Conservation (phyloP, 2,329 filamentous ascomycete genomes). For the Sclerotinia borealis region DNA sequence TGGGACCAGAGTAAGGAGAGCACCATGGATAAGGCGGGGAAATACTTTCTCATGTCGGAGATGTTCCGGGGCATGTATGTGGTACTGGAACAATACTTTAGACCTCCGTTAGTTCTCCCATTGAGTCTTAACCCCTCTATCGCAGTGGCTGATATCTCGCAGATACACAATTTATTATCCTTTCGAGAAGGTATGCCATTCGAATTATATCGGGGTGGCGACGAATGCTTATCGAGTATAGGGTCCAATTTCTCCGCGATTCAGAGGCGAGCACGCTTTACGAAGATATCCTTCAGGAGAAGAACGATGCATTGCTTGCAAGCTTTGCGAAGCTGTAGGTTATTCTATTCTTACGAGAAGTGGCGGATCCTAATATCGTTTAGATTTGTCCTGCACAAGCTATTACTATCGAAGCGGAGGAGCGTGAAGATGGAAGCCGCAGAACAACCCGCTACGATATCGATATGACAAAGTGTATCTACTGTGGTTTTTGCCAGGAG, state of each 20-base stretch:
- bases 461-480: constrained; percentile 99
- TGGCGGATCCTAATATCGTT: constrained; percentile 15
- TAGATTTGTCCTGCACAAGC: constrained; percentile 92
- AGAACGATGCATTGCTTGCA: constrained; percentile 99
- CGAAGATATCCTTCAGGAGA: constrained; percentile 95
- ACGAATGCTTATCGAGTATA: constrained; percentile 32
- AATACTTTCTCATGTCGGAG: constrained; percentile 93
- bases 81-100: constrained; percentile 94
- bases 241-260: constrained; percentile 94
- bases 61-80: constrained; percentile 98
- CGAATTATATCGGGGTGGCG: neutral
- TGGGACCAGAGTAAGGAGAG: constrained; percentile 79
- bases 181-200: constrained; percentile 72
- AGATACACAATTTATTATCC: constrained; percentile 99
- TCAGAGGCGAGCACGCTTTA: constrained; percentile 96
- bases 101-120: constrained; percentile 74
- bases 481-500: constrained; percentile 99
- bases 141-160: constrained; percentile 28
- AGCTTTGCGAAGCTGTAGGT: constrained; percentile 84
- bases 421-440: constrained; percentile 91
- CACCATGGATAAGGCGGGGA: constrained; percentile 75
- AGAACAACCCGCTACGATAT: constrained; percentile 97
- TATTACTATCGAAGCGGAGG: constrained; percentile 98
- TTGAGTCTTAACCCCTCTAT: constrained; percentile 19
- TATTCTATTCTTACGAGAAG: neutral